These are phyloP conservation scores for Monosporascus sp. DNA, from an alignment of 2,329 filamentous ascomycete species.

Conservation along the genomic window DNA sequence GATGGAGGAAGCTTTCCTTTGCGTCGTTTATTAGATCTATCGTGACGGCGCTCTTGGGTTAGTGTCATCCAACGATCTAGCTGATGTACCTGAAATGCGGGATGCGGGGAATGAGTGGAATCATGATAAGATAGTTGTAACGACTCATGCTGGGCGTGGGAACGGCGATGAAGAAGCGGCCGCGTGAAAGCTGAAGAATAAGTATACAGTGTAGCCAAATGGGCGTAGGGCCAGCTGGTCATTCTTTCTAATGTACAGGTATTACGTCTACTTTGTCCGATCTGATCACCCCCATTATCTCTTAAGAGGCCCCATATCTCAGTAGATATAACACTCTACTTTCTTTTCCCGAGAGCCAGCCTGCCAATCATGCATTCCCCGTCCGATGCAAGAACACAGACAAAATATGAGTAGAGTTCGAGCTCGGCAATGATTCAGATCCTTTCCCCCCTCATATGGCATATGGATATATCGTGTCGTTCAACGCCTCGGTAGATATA, in stretches of 20 bases:
- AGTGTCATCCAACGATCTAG: too few species aligned
- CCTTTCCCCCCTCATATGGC: not conserved
- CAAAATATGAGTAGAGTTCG: constrained; percentile 12
- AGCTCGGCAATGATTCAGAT: constrained; percentile 1
- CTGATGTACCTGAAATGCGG: too few species aligned
- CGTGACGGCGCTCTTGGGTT: not conserved
- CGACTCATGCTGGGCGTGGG: too few species aligned
- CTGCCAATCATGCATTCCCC: constrained; percentile 2
- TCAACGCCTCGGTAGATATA: too few species aligned
- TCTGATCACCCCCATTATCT: not conserved
- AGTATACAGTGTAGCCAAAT: not conserved
- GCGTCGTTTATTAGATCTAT: not conserved
- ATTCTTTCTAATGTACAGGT: constrained; percentile 20
- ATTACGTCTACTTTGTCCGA: constrained; percentile 9
- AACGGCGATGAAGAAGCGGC: too few species aligned
- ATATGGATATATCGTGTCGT: not conserved
- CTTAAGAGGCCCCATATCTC: not conserved
- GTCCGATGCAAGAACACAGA: constrained; percentile 8
- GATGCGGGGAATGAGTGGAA: too few species aligned
- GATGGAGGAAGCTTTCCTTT: not conserved
- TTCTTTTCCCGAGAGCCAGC: constrained; percentile 5
- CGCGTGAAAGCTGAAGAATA: not conserved
- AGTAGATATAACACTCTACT: not conserved
- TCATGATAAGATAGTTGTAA: too few species aligned
- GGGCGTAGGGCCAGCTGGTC: constrained; percentile 7